Evolutionary conservation across 2,329 filamentous ascomycete genomes (phyloP).

Genomic region (Escovopsis sp.): DNA sequence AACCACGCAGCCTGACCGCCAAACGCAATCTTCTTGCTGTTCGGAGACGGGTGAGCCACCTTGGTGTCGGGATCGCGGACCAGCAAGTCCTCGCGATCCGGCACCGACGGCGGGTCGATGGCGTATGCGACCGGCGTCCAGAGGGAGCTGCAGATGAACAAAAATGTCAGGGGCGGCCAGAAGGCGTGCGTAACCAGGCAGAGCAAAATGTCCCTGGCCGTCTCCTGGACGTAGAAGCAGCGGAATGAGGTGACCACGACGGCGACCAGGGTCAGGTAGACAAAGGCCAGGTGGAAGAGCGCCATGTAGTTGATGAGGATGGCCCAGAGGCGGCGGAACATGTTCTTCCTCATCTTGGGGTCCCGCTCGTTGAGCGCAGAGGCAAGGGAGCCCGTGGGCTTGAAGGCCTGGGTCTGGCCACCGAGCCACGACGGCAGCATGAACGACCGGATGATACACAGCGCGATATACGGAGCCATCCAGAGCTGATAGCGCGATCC

Average conservation of each 20-base stretch:
- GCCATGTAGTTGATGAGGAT: slow-evolving; percentile 42
- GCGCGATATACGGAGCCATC: slow-evolving; percentile 48
- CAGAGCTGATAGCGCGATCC: slow-evolving; percentile 42
- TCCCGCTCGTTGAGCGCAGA: slow-evolving; percentile 45
- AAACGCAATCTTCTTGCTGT: slow-evolving; percentile 41
- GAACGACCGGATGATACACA: slow-evolving; percentile 43
- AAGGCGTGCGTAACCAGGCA: slow-evolving; percentile 44
- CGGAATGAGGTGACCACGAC: slow-evolving; percentile 36
- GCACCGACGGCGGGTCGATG: slow-evolving; percentile 42
- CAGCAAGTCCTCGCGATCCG: slow-evolving; percentile 42
- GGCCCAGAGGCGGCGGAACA: slow-evolving; percentile 37
- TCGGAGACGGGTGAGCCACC: slow-evolving; percentile 34
- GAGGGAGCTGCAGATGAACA: slow-evolving; percentile 38
- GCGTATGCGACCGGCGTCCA: slow-evolving; percentile 48
- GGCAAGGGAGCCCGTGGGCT: slow-evolving; percentile 42
- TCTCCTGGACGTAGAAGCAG: slow-evolving; percentile 27
- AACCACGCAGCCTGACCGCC: slow-evolving; percentile 39
- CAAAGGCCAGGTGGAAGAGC: slow-evolving; percentile 38
- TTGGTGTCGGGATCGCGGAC: slow-evolving; percentile 38
- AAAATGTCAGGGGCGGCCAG: slow-evolving; percentile 46
- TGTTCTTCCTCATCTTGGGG: slow-evolving; percentile 32
- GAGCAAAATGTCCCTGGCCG: slow-evolving; percentile 26
- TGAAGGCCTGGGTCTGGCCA: slow-evolving; percentile 43
- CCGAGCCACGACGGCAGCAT: slow-evolving; percentile 45
- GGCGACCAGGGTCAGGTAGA: slow-evolving; percentile 36